These are phyloP conservation scores for Porogramme epimiltina DNA, from an alignment of 1,284 basidiomycete species.

Conservation along the genomic window DNA sequence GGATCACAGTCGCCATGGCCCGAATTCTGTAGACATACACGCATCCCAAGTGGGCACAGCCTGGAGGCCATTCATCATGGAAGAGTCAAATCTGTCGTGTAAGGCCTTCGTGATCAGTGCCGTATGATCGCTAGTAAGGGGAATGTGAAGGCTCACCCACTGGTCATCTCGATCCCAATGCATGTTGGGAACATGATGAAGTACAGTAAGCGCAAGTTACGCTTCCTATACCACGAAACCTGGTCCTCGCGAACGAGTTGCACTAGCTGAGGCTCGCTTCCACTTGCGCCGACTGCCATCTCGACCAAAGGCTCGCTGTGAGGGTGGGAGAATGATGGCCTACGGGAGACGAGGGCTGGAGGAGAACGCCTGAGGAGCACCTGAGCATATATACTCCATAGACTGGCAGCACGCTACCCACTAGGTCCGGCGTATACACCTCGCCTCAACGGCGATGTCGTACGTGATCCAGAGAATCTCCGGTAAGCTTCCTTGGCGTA, in stretches of 20 bases:
- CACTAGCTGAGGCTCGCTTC: slow-evolving; percentile 42
- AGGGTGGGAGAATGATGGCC: background rate
- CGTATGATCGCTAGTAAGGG: background rate
- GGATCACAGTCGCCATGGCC: background rate
- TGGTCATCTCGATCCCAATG: slow-evolving; percentile 64
- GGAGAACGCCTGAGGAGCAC: background rate
- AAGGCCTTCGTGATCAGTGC: too few relatives aligned
- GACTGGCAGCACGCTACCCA: background rate
- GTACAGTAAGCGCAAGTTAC: slow-evolving; percentile 50
- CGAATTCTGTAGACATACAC: slow-evolving; percentile 37
- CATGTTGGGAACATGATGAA: slow-evolving; percentile 57
- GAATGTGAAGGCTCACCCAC: slow-evolving; percentile 49
- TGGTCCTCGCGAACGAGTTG: slow-evolving; percentile 48
- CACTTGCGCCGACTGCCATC: slow-evolving; percentile 20
- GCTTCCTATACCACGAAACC: slow-evolving; percentile 58
- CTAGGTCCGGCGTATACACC: background rate
- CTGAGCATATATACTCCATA: background rate
- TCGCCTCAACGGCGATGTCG: background rate
- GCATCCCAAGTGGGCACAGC: slow-evolving; percentile 60
- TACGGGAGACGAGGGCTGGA: background rate
- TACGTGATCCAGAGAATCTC: slow-evolving; percentile 6
- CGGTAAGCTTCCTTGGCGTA: background rate
- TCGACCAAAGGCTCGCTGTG: background rate
- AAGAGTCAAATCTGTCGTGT: slow-evolving; percentile 49
- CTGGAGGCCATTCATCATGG: slow-evolving; percentile 66